Percentiles rank a stretch among this genome's conserved stretches.
These are phyloP conservation scores for Solanum sejunctum DNA, from an alignment of 257 asterid species.

Conservation along the genomic window DNA sequence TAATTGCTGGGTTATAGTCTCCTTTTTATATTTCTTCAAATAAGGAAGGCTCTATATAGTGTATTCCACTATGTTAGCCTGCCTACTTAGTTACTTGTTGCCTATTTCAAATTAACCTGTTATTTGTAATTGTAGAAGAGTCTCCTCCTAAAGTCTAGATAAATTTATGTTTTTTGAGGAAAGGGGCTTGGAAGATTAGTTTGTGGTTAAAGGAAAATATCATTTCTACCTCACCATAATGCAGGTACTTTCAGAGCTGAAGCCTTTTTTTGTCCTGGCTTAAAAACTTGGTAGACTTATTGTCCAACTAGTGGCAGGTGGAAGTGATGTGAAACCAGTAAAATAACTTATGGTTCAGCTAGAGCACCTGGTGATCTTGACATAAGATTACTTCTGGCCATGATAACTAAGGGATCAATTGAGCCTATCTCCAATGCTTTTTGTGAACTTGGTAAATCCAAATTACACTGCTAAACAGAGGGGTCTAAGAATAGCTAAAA, in stretches of 20 bases:
- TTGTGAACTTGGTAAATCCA: slow-evolving; percentile 72
- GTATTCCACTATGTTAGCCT: not conserved
- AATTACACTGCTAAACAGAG: slow-evolving; percentile 89
- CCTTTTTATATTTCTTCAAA: not conserved
- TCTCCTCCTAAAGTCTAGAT: not conserved
- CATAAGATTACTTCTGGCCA: slow-evolving; percentile 82
- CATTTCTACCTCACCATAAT: not conserved
- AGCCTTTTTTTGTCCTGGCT: slow-evolving; percentile 71
- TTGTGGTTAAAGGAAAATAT: not conserved
- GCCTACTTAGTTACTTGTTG: not conserved
- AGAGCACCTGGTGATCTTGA: slow-evolving; percentile 88
- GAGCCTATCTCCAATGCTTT: slow-evolving; percentile 80
- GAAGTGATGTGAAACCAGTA: slow-evolving; percentile 61
- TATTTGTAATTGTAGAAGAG: not conserved
- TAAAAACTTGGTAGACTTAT: slow-evolving; percentile 94
- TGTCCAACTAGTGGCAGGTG: slow-evolving; percentile 86
- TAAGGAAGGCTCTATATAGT: not conserved
- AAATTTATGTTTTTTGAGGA: not conserved
- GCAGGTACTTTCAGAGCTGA: slow-evolving; percentile 76
- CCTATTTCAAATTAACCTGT: not conserved
- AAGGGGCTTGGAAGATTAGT: not conserved
- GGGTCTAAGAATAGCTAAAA: slow-evolving; percentile 63
- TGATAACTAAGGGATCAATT: slow-evolving; percentile 86
- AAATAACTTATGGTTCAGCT: slow-evolving; percentile 66
- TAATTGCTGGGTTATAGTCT: not conserved